Percentiles rank a stretch among this genome's conserved stretches.
Conservation (phyloP, 2,329 filamentous ascomycete genomes). For the Dactylellina cionopaga region DNA sequence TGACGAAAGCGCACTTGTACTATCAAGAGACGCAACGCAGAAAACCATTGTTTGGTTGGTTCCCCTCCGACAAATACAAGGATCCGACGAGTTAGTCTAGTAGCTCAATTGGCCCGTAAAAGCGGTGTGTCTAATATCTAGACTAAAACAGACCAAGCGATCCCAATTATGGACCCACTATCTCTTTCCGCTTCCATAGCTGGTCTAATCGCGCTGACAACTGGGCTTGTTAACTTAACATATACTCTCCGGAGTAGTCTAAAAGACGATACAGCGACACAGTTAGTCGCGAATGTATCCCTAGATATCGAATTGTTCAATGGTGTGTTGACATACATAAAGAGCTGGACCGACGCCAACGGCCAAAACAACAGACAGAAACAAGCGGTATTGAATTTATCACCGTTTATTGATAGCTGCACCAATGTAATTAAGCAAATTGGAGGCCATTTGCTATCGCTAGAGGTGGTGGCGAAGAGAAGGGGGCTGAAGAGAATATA, state of each 20-base stretch:
- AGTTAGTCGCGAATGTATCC: neutral
- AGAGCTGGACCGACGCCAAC: slow-evolving; percentile 7
- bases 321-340: neutral
- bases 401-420: slow-evolving; percentile 6
- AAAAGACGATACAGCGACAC: neutral
- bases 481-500: neutral
- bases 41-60: too few relatives aligned
- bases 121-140: too few relatives aligned
- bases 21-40: too few relatives aligned
- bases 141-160: too few relatives aligned
- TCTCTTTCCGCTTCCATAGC: slow-evolving; percentile 19
- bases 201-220: slow-evolving; percentile 8
- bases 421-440: neutral
- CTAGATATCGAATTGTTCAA: slow-evolving; percentile 11
- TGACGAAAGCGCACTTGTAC: too few relatives aligned
- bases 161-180: slow-evolving; percentile 9
- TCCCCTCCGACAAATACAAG: too few relatives aligned
- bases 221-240: neutral
- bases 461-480: slow-evolving; percentile 4
- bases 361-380: neutral
- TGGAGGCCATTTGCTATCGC: slow-evolving; percentile 5
- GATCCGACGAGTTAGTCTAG: too few relatives aligned
- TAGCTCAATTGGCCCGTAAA: too few relatives aligned
- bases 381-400: neutral
- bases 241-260: neutral